Percentiles rank a stretch among this genome's conserved stretches.
These are phyloP conservation scores for Apostasia shenzhenica DNA, from an alignment of 106 monocot species.

Conservation along the genomic window DNA sequence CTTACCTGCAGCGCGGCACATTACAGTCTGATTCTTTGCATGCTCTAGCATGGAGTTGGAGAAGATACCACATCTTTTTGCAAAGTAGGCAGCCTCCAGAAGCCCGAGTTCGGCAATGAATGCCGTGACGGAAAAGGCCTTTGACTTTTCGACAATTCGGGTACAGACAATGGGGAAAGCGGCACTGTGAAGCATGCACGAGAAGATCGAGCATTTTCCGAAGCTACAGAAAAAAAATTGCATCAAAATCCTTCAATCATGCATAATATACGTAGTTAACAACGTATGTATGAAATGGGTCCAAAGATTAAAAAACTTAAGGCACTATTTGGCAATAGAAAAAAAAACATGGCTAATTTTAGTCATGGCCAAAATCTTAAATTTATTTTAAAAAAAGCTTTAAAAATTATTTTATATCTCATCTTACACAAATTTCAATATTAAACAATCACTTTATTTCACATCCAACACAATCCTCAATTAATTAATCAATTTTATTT, in stretches of 20 bases:
- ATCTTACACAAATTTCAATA: too few relatives aligned
- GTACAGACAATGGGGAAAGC: constrained; percentile 63
- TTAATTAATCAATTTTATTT: too few relatives aligned
- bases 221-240: constrained; percentile 44
- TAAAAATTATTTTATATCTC: too few relatives aligned
- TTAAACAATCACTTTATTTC: too few relatives aligned
- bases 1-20: constrained; percentile 87
- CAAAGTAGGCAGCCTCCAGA: constrained; percentile 77
- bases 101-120: constrained; percentile 58
- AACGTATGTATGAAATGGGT: too few relatives aligned
- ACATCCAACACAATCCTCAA: too few relatives aligned
- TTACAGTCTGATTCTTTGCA: constrained; percentile 82
- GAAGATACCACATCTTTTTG: constrained; percentile 95
- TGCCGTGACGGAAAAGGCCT: constrained; percentile 90
- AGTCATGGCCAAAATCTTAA: too few relatives aligned
- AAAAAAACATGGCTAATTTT: too few relatives aligned
- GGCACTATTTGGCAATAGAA: too few relatives aligned
- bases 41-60: constrained; percentile 88
- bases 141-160: constrained; percentile 94
- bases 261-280: too few relatives aligned
- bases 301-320: too few relatives aligned
- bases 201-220: constrained; percentile 92
- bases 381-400: too few relatives aligned
- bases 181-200: constrained; percentile 92
- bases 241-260: background rate